Percentiles rank a stretch among this genome's conserved stretches.
These are phyloP conservation scores for Trichoderma reesei DNA, from an alignment of 495 filamentous ascomycete genomes.

Conservation along the genomic window DNA sequence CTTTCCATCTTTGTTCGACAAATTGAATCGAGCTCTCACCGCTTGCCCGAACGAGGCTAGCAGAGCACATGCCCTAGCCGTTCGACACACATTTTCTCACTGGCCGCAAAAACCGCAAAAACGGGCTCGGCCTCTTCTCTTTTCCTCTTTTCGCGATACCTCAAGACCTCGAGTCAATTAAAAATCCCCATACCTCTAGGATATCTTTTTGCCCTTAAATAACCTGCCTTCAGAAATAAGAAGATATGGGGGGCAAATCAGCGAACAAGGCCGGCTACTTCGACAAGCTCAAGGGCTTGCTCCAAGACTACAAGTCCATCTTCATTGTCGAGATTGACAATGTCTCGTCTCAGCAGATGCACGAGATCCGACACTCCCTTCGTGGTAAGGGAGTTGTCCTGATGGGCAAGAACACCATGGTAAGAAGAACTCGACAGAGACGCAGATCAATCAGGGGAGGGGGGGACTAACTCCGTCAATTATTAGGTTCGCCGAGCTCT, in stretches of 20 bases:
- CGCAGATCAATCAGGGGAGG: slow-evolving; percentile 1
- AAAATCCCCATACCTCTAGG: slow-evolving; percentile 12
- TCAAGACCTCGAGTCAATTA: neutral
- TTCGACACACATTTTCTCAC: slow-evolving; percentile 17
- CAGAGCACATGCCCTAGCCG: slow-evolving; percentile 22
- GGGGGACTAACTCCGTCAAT: neutral
- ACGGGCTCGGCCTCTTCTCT: slow-evolving; percentile 15
- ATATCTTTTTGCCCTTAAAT: slow-evolving; percentile 70
- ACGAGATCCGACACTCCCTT: slow-evolving; percentile 91
- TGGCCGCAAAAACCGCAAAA: slow-evolving; percentile 20
- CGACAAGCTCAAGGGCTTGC: slow-evolving; percentile 92
- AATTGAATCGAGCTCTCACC: neutral
- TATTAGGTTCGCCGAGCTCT: slow-evolving; percentile 83
- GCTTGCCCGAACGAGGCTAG: slow-evolving; percentile 9
- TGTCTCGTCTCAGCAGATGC: slow-evolving; percentile 99
- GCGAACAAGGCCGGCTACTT: slow-evolving; percentile 95
- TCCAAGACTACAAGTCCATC: slow-evolving; percentile 85
- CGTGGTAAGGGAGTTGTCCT: slow-evolving; percentile 85
- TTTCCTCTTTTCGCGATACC: neutral
- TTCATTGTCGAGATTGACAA: slow-evolving; percentile 97
- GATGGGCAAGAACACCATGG: slow-evolving; percentile 99
- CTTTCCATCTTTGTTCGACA: neutral
- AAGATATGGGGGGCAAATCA: slow-evolving; percentile 99
- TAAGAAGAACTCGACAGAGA: slow-evolving; percentile 23
- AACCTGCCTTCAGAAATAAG: slow-evolving; percentile 91